Base-by-base conservation (phyloP, 371 early-diverging fungal species). In the Mucor saturninus region DNA sequence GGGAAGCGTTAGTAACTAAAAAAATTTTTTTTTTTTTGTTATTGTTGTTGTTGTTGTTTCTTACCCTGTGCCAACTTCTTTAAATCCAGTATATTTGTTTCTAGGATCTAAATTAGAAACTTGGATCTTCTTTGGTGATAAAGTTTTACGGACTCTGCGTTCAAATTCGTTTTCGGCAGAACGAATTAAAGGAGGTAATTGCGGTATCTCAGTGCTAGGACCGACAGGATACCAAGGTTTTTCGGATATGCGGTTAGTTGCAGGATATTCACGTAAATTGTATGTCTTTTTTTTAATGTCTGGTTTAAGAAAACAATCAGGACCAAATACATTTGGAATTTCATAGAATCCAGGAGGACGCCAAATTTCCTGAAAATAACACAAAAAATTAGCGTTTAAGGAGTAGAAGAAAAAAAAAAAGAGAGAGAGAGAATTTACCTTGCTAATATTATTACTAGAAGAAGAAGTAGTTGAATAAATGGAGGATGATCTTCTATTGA, bases 51-150 rank as follows among this genome's bases (percentile, higher is more conserved):
- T 21, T 21, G 21, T 21, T 38, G 9, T 26, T 14, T 42, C 60
- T 66, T 71, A 79, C 79, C 80, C 83, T 31, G 83, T 82, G 50
- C 83, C 83, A 4, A 82, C 71, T 68, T 82, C 83, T 54, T 75
- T 77, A 55, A 79, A 79, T 32, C 71, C 68, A 35, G 69, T 64
- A 46, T 82, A 82, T 57, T 77, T 72, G 64, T 74, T 74, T 32
- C 74, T 64, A 9, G 83, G 83, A 70, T 82, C 77, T 14, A 76
- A 54, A 29, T 73, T 71, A 11, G 77, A 74, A 4, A 79, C 75
- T 14, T 55, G 69, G 21, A 74, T 68, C 31, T 76, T 77, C 3
- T 58, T 48, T 45, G 57, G 64, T 32, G 77, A 76, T 29, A 81
- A 54, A 9, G 74, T 71, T 61, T 77, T 81, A 45, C 81, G 69